Evolutionary conservation across 257 asterid genomes (phyloP).

Genomic region (Jasminum sambac): DNA sequence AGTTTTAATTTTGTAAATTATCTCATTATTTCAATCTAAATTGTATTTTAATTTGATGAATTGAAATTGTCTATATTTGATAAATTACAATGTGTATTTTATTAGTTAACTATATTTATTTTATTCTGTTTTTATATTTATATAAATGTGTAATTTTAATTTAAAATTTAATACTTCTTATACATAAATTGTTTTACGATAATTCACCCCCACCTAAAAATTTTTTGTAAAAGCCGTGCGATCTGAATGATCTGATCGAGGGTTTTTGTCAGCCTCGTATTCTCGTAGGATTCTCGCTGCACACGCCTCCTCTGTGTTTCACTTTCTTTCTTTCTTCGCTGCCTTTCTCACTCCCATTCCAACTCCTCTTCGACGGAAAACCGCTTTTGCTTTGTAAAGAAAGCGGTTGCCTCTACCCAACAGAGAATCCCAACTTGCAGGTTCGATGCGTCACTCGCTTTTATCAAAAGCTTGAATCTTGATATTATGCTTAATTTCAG

Average conservation of each 20-base stretch:
- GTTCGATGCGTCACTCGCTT: background rate
- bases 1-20: no score
- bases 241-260: slow-evolving; percentile 10
- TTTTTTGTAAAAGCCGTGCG: no score
- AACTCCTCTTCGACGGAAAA: background rate
- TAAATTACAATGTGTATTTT: no score
- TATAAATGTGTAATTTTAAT: no score
- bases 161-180: no score
- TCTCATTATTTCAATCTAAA: no score
- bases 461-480: background rate
- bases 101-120: no score
- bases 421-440: background rate
- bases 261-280: background rate
- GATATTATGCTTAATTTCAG: background rate
- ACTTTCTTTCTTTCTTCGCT: background rate
- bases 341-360: background rate
- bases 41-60: no score
- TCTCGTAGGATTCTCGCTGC: background rate
- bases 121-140: no score
- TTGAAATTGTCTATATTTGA: no score
- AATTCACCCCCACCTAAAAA: no score
- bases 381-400: background rate
- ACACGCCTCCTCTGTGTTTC: background rate
- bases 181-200: no score
- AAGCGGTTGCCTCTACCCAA: background rate